A percentile compares a stretch with the other conserved stretches of the same genome.
These are phyloP conservation scores for Wallacemonas sp. DNA, from an alignment of 208 protist genomes.

Conservation along the genomic window DNA sequence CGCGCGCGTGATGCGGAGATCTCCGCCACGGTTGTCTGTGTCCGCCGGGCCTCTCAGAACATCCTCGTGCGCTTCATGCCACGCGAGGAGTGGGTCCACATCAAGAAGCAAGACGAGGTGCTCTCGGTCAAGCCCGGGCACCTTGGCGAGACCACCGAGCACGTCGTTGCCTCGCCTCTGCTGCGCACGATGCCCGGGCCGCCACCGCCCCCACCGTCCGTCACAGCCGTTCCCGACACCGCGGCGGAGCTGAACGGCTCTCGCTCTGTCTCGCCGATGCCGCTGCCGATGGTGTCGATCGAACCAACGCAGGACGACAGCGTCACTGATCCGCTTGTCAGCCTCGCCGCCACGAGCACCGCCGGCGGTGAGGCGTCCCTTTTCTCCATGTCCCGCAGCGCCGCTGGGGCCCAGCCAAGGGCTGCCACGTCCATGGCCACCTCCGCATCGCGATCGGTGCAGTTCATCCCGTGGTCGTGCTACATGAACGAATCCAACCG, in stretches of 20 bases:
- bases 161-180: constrained; percentile 18
- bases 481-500: background rate
- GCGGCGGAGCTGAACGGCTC: too few relatives aligned
- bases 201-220: background rate
- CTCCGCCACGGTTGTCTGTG: constrained; percentile 23
- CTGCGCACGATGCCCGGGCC: background rate
- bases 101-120: constrained; percentile 25
- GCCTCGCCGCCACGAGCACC: background rate
- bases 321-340: background rate
- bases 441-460: background rate
- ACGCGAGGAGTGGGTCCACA: constrained; percentile 29
- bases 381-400: background rate
- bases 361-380: background rate
- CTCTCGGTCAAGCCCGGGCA: constrained; percentile 15
- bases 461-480: constrained; percentile 3
- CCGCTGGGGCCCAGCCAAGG: background rate
- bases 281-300: background rate
- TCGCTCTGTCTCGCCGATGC: background rate
- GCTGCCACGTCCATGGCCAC: background rate
- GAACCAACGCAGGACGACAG: background rate
- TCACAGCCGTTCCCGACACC: too few relatives aligned
- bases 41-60: constrained; percentile 20
- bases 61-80: constrained; percentile 34
- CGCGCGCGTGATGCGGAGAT: background rate
- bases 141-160: constrained; percentile 19